Percentiles rank a stretch among this genome's conserved stretches.
Evolutionary conservation across 2,329 filamentous ascomycete genomes (phyloP).

Genomic region (Fonsecaea monophora): DNA sequence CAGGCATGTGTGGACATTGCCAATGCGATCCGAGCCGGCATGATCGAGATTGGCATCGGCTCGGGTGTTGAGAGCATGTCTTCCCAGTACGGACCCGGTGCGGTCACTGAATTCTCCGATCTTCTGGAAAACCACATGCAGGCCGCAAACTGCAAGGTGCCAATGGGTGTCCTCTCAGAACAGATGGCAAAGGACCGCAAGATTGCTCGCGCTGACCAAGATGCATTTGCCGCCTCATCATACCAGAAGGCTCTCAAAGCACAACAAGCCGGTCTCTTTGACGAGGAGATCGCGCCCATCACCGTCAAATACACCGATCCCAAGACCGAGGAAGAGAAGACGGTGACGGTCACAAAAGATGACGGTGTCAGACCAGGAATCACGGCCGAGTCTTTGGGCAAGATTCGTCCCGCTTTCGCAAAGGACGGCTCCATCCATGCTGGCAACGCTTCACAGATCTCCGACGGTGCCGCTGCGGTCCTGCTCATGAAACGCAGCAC

Average conservation of each 20-base stretch:
- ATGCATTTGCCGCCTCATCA: conserved; percentile 90
- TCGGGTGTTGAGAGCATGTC: conserved; percentile 98
- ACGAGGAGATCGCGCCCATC: conserved; percentile 87
- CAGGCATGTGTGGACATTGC: conserved; percentile 94
- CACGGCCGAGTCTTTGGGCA: conserved; percentile 84
- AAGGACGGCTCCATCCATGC: conserved; percentile 94
- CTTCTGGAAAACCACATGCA: conserved; percentile 80
- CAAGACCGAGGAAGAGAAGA: conserved; percentile 84
- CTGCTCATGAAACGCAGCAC: conserved; percentile 94
- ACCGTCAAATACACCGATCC: conserved; percentile 88
- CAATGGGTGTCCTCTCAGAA: conserved; percentile 94
- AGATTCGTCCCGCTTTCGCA: conserved; percentile 88
- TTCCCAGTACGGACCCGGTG: conserved; percentile 83
- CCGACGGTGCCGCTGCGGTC: conserved; percentile 92
- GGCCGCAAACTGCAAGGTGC: conserved; percentile 93
- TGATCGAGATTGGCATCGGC: conserved; percentile 94
- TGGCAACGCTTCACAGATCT: conserved; percentile 94
- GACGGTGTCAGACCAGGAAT: conserved; percentile 87
- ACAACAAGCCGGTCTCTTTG: conserved; percentile 86
- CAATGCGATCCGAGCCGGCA: conserved; percentile 86
- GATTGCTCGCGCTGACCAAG: conserved; percentile 75
- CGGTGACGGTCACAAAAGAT: conserved; percentile 81
- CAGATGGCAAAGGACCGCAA: conserved; percentile 88
- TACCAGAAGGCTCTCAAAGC: conserved; percentile 90
- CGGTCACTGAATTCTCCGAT: conserved; percentile 92